These are phyloP conservation scores for Tuctoria greenei DNA, from an alignment of 176 grass and related monocot species.

Conservation along the genomic window DNA sequence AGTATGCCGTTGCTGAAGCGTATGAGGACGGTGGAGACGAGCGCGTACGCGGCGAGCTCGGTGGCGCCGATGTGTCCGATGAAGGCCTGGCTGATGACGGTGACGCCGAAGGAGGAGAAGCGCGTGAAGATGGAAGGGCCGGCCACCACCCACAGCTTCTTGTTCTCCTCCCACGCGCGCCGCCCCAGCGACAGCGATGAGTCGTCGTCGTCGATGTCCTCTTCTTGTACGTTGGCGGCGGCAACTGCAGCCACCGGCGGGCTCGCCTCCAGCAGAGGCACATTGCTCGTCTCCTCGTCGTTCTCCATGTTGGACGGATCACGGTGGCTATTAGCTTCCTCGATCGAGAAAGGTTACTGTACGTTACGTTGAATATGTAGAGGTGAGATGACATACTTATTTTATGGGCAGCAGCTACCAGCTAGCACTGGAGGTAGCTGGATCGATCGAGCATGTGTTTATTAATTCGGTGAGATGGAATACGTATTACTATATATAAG, in stretches of 20 bases:
- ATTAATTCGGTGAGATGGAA: no score
- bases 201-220: not conserved
- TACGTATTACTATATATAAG: no score
- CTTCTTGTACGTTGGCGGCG: no score
- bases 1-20: constrained; percentile 74
- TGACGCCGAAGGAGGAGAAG: constrained; percentile 80
- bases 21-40: constrained; percentile 86
- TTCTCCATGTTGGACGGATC: no score
- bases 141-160: constrained; percentile 81
- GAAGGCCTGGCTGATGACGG: constrained; percentile 93
- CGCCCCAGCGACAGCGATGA: not conserved
- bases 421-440: no score
- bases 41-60: constrained; percentile 74
- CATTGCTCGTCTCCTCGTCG: not conserved
- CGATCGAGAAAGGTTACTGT: no score
- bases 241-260: not conserved
- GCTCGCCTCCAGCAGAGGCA: constrained; percentile 23
- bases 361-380: no score
- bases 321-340: no score
- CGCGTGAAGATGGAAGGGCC: constrained; percentile 76
- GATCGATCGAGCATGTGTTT: no score
- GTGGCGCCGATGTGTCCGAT: constrained; percentile 73
- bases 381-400: no score
- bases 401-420: no score
- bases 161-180: constrained; percentile 63